A percentile compares a stretch with the other conserved stretches of the same genome.
These are phyloP conservation scores for Diutina pseudorugosa DNA, from an alignment of 1,139 yeast species.

Conservation along the genomic window DNA sequence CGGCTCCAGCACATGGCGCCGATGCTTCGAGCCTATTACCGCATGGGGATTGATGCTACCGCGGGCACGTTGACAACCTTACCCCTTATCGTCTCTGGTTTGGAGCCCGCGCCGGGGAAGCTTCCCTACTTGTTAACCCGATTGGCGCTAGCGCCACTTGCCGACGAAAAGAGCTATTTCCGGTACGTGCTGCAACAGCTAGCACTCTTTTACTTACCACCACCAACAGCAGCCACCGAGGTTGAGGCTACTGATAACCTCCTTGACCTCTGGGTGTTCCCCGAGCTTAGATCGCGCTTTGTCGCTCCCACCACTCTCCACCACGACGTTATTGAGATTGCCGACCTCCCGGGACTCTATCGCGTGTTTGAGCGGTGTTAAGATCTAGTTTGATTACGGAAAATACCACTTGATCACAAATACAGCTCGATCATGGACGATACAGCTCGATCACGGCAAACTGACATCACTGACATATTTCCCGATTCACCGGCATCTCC, in stretches of 20 bases:
- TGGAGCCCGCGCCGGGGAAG: constrained; percentile 51
- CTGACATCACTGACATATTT: too few species aligned
- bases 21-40: constrained; percentile 76
- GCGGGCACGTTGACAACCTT: constrained; percentile 32
- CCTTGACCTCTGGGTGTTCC: constrained; percentile 54
- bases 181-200: constrained; percentile 53
- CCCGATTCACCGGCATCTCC: too few species aligned
- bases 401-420: too few species aligned
- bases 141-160: constrained; percentile 53
- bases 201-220: constrained; percentile 68
- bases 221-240: constrained; percentile 9
- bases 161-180: constrained; percentile 56
- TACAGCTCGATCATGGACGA: too few species aligned
- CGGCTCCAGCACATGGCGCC: constrained; percentile 40
- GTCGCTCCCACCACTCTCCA: constrained; percentile 48
- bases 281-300: constrained; percentile 49
- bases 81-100: constrained; percentile 58
- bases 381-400: too few species aligned
- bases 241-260: constrained; percentile 14
- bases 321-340: constrained; percentile 64
- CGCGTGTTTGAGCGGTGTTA: constrained; percentile 86
- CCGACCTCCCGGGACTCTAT: constrained; percentile 85
- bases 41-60: constrained; percentile 14
- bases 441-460: too few species aligned
- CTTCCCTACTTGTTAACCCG: constrained; percentile 57